phyloP scores from a whole-genome alignment of 2,329 filamentous ascomycete species.

The Clathrospora elynae region DNA sequence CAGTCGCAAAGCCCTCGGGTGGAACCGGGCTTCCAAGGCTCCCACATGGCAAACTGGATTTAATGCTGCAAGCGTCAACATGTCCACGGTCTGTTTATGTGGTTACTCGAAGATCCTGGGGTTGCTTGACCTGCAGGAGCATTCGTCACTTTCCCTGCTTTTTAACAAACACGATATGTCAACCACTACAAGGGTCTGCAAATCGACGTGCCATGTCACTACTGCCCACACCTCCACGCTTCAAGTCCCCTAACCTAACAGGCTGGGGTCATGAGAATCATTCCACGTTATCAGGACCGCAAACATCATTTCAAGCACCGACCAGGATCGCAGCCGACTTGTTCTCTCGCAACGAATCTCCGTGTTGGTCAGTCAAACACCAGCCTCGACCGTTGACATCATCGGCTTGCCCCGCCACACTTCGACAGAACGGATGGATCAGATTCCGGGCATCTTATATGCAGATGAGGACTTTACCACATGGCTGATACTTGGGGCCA shows the following conservation, averaged over 20 bases:
- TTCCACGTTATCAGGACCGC: conserved; percentile 15
- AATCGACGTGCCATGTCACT: conserved; percentile 18
- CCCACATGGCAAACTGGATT: conserved; percentile 10
- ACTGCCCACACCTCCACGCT: conserved; percentile 11
- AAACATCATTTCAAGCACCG: conserved; percentile 9
- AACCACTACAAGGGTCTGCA: conserved; percentile 13
- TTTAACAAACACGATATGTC: conserved; percentile 8
- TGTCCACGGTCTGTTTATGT: conserved; percentile 2
- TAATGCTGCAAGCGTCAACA: background rate
- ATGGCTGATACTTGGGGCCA: conserved; percentile 56
- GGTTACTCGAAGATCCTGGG: conserved; percentile 5
- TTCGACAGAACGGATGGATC: conserved; percentile 44
- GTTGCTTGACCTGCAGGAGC: conserved; percentile 10
- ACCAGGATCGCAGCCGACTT: conserved; percentile 3
- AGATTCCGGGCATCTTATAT: conserved; percentile 51
- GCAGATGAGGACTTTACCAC: conserved; percentile 50
- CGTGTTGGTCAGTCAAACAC: conserved; percentile 4
- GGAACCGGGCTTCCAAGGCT: conserved; percentile 25
- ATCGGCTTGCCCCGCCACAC: conserved; percentile 21
- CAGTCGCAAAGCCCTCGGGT: conserved; percentile 21
- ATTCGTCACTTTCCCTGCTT: conserved; percentile 21
- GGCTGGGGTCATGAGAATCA: conserved; percentile 8
- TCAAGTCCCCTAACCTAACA: conserved; percentile 4
- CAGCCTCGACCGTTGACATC: conserved; percentile 16
- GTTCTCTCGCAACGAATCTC: conserved; percentile 1